A percentile compares a stretch with the other conserved stretches of the same genome.
phyloP scores from a whole-genome alignment of 164 flowering plant species.

The Nymphaea thermarum region DNA sequence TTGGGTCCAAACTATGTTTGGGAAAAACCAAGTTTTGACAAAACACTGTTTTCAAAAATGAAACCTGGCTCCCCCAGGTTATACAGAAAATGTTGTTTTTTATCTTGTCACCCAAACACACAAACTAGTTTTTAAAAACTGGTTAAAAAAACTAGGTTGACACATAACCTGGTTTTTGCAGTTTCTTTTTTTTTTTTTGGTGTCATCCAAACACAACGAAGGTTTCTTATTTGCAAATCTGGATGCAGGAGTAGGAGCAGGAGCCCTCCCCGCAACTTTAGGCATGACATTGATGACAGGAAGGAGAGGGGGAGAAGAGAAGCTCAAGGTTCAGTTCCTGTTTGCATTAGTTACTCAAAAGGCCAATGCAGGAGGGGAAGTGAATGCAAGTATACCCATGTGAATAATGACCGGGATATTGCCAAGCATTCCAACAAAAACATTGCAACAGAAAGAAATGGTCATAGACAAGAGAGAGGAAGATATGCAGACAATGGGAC shows the following conservation, averaged over 20 bases:
- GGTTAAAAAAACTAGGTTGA: neutral
- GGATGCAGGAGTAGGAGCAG: slow-evolving; percentile 23
- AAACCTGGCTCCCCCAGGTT: too few relatives aligned
- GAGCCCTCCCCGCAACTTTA: slow-evolving; percentile 33
- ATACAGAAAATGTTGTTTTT: too few relatives aligned
- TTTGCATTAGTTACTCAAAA: slow-evolving; percentile 37
- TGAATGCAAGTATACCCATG: slow-evolving; percentile 48
- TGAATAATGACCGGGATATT: slow-evolving; percentile 19
- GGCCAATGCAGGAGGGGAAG: slow-evolving; percentile 60
- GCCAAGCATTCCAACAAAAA: slow-evolving; percentile 14
- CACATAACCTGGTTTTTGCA: neutral
- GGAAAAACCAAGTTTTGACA: too few relatives aligned
- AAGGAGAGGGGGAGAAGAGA: slow-evolving; percentile 34
- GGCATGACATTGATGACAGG: slow-evolving; percentile 29
- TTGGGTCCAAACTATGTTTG: too few relatives aligned
- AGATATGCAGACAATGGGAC: slow-evolving; percentile 12
- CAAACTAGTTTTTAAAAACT: neutral
- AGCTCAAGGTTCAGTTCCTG: slow-evolving; percentile 22
- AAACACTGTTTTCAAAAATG: too few relatives aligned
- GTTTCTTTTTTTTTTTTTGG: neutral
- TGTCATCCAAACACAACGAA: neutral
- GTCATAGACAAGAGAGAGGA: slow-evolving; percentile 24
- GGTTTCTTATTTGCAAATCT: neutral
- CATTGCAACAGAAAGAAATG: slow-evolving; percentile 14
- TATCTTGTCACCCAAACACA: neutral